Conservation (phyloP, 2,329 filamentous ascomycete species). For the Aureobasidium vineae region DNA sequence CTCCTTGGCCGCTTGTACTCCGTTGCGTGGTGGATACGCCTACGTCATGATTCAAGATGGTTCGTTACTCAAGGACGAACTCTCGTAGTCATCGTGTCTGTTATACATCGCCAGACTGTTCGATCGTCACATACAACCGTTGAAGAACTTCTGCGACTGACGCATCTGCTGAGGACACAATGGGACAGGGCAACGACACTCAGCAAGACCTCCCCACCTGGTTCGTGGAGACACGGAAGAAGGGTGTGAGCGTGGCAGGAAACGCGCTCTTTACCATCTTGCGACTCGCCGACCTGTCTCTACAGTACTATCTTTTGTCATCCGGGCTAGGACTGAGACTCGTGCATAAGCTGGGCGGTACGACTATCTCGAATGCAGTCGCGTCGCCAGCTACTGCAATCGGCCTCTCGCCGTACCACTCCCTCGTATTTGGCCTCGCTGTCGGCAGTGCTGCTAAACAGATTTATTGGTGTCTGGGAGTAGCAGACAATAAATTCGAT, state of each 20-base stretch:
- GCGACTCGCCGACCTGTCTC: constrained; percentile 30
- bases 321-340: constrained; percentile 26
- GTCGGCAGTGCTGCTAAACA: constrained; percentile 32
- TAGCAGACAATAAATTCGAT: constrained; percentile 30
- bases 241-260: constrained; percentile 22
- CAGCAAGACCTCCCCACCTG: constrained; percentile 26
- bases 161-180: not conserved
- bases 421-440: constrained; percentile 32
- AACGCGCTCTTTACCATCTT: constrained; percentile 30
- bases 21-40: too few species aligned
- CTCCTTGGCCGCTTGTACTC: not conserved
- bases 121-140: constrained; percentile 2
- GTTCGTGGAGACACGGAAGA: constrained; percentile 28
- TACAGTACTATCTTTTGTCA: constrained; percentile 31
- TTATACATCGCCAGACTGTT: not conserved
- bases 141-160: not conserved
- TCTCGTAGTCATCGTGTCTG: not conserved
- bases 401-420: constrained; percentile 32
- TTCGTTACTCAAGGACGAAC: constrained; percentile 5
- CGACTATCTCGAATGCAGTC: constrained; percentile 19
- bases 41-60: constrained; percentile 6
- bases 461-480: constrained; percentile 34
- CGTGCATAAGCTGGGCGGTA: constrained; percentile 27
- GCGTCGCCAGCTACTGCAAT: constrained; percentile 24
- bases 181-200: not conserved